Evolutionary conservation across 2,329 filamentous ascomycete species (phyloP).

Genomic region (Incumbomyces delicatus): DNA sequence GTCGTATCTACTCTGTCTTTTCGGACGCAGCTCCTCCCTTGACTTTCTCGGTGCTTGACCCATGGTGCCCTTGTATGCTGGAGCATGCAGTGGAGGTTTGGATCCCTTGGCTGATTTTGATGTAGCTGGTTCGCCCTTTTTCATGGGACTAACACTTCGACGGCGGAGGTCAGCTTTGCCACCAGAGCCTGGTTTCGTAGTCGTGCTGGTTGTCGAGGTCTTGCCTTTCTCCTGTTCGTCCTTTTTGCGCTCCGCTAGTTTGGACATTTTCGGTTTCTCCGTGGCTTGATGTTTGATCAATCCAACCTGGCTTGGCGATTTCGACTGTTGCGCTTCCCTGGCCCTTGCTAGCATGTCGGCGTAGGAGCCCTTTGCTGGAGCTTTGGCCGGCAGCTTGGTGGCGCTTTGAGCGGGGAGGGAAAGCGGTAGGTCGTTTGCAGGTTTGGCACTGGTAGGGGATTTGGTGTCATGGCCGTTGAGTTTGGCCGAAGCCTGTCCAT

Average conservation of each 20-base stretch:
- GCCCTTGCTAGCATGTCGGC: constrained; percentile 52
- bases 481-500: constrained; percentile 9
- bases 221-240: constrained; percentile 36
- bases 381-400: constrained; percentile 25
- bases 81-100: constrained; percentile 17
- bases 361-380: constrained; percentile 49
- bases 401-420: neutral
- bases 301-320: constrained; percentile 34
- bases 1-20: constrained; percentile 19
- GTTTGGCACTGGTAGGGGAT: constrained; percentile 10
- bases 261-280: constrained; percentile 47
- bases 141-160: constrained; percentile 19
- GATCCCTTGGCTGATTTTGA: constrained; percentile 15
- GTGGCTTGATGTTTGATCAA: constrained; percentile 47
- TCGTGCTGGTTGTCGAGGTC: constrained; percentile 24
- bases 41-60: constrained; percentile 26
- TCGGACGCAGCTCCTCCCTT: constrained; percentile 22
- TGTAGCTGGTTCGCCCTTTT: constrained; percentile 26
- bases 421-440: constrained; percentile 1
- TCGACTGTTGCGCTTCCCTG: constrained; percentile 34
- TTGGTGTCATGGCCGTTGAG: constrained; percentile 4
- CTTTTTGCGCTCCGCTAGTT: constrained; percentile 37
- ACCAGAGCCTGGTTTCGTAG: constrained; percentile 7
- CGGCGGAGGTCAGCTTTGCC: constrained; percentile 7
- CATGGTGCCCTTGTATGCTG: constrained; percentile 34